Conservation (phyloP, 257 asterid species). For the Lavandula angustifolia region DNA sequence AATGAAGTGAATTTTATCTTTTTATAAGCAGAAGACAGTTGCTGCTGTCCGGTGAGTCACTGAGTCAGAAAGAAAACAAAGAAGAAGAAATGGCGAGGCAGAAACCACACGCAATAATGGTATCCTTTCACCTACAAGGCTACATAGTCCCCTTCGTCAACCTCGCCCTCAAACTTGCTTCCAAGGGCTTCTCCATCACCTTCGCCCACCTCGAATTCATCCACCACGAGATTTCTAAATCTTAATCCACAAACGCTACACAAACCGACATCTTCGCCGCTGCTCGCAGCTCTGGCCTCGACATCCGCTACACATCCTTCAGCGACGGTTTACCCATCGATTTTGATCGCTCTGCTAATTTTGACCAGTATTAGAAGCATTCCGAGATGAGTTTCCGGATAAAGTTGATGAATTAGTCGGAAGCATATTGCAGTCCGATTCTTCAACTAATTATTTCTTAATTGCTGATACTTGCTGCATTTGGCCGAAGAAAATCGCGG, state of each 20-base stretch:
- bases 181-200: slow-evolving; percentile 64
- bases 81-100: slow-evolving; percentile 14
- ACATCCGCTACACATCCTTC: slow-evolving; percentile 55
- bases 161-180: slow-evolving; percentile 74
- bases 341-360: slow-evolving; percentile 37
- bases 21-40: not conserved
- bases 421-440: slow-evolving; percentile 30
- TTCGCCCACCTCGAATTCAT: slow-evolving; percentile 54
- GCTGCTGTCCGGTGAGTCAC: too few relatives aligned
- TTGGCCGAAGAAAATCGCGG: slow-evolving; percentile 45
- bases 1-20: too few relatives aligned
- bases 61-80: not conserved
- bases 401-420: slow-evolving; percentile 46
- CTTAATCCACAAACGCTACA: slow-evolving; percentile 29
- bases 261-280: slow-evolving; percentile 45
- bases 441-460: slow-evolving; percentile 33
- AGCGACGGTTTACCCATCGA: slow-evolving; percentile 55
- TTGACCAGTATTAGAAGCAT: slow-evolving; percentile 25
- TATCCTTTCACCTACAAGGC: slow-evolving; percentile 63
- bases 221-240: slow-evolving; percentile 51
- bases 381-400: slow-evolving; percentile 35
- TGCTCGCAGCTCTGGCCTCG: slow-evolving; percentile 55
- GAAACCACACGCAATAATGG: slow-evolving; percentile 69
- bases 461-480: slow-evolving; percentile 43
- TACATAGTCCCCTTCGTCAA: slow-evolving; percentile 65